Conservation (phyloP, 2,329 filamentous ascomycete species). For the Hypomyces rosellus region DNA sequence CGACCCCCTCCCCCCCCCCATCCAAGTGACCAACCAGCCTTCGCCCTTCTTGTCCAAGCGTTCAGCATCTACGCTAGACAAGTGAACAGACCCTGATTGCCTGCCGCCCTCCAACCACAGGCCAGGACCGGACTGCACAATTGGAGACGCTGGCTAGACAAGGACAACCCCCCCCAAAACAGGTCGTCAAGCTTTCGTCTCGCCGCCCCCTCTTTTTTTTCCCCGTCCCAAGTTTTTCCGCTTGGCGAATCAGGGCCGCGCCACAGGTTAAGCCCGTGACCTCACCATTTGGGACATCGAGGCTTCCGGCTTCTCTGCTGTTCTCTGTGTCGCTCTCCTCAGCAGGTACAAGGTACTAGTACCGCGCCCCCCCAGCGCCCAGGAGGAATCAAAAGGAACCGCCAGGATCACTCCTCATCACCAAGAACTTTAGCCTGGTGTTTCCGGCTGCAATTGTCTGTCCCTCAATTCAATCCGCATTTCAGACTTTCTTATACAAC, state of each 20-base stretch:
- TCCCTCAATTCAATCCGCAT: slow-evolving; percentile 5
- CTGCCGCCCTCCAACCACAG: slow-evolving; percentile 2
- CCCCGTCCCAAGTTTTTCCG: neutral
- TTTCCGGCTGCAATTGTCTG: slow-evolving; percentile 9
- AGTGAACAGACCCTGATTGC: neutral
- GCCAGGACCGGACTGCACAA: neutral
- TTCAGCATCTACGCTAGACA: neutral
- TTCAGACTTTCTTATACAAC: neutral
- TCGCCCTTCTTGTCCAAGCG: neutral
- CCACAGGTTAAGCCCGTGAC: slow-evolving; percentile 19
- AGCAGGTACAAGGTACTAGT: slow-evolving; percentile 8
- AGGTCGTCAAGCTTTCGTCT: neutral
- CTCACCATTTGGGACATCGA: slow-evolving; percentile 17
- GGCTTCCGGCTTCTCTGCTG: neutral
- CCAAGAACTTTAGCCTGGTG: slow-evolving; percentile 2
- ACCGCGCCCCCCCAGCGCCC: slow-evolving; percentile 2
- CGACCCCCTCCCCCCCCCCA: neutral
- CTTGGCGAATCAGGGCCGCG: slow-evolving; percentile 15
- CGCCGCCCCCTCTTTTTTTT: slow-evolving; percentile 1
- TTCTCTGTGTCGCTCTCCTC: neutral
- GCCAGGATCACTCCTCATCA: neutral
- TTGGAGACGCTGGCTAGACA: neutral
- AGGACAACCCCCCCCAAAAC: neutral
- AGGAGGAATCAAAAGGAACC: neutral
- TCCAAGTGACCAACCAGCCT: neutral